Conservation (phyloP, 2,329 filamentous ascomycete species). For the Zymoseptoria passerinii region DNA sequence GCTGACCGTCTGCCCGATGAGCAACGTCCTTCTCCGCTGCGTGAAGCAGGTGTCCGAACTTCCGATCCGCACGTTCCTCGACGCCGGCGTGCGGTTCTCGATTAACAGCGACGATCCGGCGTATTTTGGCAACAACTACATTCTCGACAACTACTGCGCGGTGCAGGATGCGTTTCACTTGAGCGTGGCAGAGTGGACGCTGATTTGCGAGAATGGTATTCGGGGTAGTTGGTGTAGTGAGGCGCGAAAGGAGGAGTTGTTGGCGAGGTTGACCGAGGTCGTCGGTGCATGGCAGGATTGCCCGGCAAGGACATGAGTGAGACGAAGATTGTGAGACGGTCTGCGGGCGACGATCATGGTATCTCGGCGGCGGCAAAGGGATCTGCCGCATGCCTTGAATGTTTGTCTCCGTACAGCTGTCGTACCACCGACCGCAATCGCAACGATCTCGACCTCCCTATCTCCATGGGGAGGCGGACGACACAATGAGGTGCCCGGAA, state of each 20-base stretch:
- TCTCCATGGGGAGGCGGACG: no score
- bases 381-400: neutral
- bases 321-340: neutral
- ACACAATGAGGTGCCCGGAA: no score
- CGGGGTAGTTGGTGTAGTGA: conserved; percentile 62
- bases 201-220: conserved; percentile 54
- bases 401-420: no score
- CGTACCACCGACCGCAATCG: no score
- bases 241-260: conserved; percentile 52
- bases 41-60: conserved; percentile 46
- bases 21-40: conserved; percentile 59
- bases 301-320: neutral
- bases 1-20: conserved; percentile 64
- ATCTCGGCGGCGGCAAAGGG: neutral
- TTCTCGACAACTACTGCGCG: conserved; percentile 66
- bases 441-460: no score
- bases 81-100: conserved; percentile 57
- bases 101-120: conserved; percentile 69
- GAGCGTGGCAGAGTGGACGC: conserved; percentile 56
- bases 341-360: neutral
- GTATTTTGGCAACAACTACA: conserved; percentile 63
- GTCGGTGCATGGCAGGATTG: conserved; percentile 8
- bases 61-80: conserved; percentile 55
- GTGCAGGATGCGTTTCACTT: conserved; percentile 65
- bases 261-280: conserved; percentile 26